These are phyloP conservation scores for Dothideomycetes sp. DNA, from an alignment of 2,329 filamentous ascomycete genomes.

Conservation along the genomic window DNA sequence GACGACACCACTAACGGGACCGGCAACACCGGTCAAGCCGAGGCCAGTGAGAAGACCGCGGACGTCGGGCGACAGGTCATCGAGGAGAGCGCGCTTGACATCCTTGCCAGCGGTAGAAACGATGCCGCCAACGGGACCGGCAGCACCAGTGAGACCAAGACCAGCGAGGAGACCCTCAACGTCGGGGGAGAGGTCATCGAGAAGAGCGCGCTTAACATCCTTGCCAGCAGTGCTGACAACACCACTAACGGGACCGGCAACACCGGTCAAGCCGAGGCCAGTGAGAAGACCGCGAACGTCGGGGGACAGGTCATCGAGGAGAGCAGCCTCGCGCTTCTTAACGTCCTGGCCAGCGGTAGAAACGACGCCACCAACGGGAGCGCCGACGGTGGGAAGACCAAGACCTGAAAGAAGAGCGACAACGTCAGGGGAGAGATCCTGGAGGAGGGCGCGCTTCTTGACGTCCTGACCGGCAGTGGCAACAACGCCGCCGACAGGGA, in stretches of 20 bases:
- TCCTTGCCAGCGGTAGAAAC: neutral
- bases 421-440: neutral
- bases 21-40: neutral
- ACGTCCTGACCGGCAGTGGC: neutral
- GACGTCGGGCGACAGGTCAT: neutral
- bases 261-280: neutral
- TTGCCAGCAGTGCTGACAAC: neutral
- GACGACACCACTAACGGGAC: neutral
- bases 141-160: neutral
- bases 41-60: neutral
- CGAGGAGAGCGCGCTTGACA: constrained; percentile 1
- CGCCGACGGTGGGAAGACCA: neutral
- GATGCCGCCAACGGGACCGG: neutral
- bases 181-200: neutral
- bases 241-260: neutral
- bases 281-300: neutral
- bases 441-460: neutral
- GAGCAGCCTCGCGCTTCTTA: constrained; percentile 2
- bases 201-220: neutral
- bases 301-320: constrained; percentile 1
- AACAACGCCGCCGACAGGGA: neutral
- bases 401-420: neutral
- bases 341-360: neutral
- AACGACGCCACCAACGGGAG: neutral
- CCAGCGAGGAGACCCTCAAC: neutral